A percentile compares a stretch with the other conserved stretches of the same genome.
Evolutionary conservation across 495 filamentous ascomycete species (phyloP).

Genomic region (Cetradonia linearis): DNA sequence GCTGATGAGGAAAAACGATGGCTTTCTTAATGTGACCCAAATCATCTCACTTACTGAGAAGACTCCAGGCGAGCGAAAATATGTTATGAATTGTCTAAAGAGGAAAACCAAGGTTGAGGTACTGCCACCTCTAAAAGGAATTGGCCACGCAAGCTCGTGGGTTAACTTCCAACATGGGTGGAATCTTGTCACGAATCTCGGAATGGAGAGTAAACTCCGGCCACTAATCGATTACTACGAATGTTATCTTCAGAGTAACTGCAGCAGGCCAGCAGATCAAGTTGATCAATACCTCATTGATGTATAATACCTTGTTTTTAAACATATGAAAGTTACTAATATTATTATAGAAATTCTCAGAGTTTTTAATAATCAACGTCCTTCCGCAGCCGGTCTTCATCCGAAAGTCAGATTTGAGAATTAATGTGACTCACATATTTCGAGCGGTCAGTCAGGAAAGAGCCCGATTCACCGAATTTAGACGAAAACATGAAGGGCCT

Average conservation of each 20-base stretch:
- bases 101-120: not conserved
- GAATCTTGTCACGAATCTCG: too few relatives aligned
- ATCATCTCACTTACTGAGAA: not conserved
- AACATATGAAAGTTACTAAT: too few relatives aligned
- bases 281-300: too few relatives aligned
- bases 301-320: too few relatives aligned
- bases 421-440: not conserved
- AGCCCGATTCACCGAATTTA: not conserved
- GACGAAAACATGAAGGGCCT: not conserved
- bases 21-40: not conserved
- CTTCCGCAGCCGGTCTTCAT: not conserved
- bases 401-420: constrained; percentile 1
- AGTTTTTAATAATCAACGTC: not conserved
- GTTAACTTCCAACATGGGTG: not conserved
- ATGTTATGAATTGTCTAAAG: not conserved
- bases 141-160: not conserved
- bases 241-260: too few relatives aligned
- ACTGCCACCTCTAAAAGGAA: too few relatives aligned
- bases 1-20: not conserved
- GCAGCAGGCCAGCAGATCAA: too few relatives aligned
- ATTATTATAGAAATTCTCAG: not conserved
- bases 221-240: too few relatives aligned
- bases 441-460: not conserved
- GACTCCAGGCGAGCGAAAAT: not conserved
- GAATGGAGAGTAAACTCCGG: too few relatives aligned